Base-by-base conservation (phyloP, 2,329 filamentous ascomycete genomes). In the Alternaria sp. region DNA sequence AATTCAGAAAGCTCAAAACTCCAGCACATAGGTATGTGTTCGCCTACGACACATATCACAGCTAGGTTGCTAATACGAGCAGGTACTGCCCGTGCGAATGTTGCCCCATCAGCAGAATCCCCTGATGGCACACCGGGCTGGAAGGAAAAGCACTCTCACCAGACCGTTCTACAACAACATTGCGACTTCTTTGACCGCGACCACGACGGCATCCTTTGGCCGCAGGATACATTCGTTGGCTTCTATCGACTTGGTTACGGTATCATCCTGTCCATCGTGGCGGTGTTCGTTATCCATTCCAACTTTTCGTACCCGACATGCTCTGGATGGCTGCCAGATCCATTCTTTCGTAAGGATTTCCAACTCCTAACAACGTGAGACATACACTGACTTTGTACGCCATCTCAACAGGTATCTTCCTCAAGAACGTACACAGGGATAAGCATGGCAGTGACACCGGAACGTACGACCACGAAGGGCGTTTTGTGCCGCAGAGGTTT, bases 121-220 rank as follows among this genome's bases (percentile, higher is more conserved):
- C 54, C 44, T 2, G 18, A 49, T 32, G 54, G 54, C 12, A 56
- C 54, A 36, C 32, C 38, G 8, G 44, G n/a, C 11, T 56, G 54
- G 54, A 40, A 30, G 20, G 34, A 56, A 14, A 45, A 55, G 32
- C 53, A 55, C 22, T 55, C 53, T 3, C 53, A 55, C 3, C 43
- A 55, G 10, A 55, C 53, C n/a, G 53, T 55, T 5, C 43, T 55
- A 12, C 53, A 85, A 66, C 85, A 87, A 30, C 85, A 87, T 70
- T 80, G 80, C 66, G 75, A 77, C 27, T 86, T 84, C 77, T 87
- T 83, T 64, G 85, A 87, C 69, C 66, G 74, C n/a, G 84, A 86
- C 67, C 66, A 72, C 30, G 85, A 86, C 67, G 82, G 82, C 25
- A 74, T 86, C 18, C 83, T 86, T 61, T 86, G 81, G 81, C 84